Evolutionary conservation across 495 filamentous ascomycete genomes (phyloP), one percentile per base, ranked within the genome.

Genomic region (Penicillium desertorum): DNA sequence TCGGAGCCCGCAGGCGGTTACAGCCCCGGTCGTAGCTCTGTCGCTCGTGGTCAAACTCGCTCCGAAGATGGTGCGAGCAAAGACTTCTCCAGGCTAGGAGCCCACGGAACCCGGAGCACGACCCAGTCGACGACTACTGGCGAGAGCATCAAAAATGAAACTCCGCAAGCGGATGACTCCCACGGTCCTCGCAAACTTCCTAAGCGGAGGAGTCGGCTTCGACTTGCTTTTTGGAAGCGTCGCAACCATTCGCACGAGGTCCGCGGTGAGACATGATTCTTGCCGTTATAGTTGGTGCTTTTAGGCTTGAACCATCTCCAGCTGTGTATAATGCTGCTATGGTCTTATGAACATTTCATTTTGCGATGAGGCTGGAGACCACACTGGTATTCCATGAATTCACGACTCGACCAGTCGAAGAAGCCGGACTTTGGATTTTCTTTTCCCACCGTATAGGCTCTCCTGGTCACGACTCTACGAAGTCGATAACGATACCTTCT

Each of bases 171-270:
- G 27, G 67, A 68, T 20, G 70, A 69, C n/a, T 54, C 58, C 19
- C 30, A 47, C 22, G 67, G 62, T 49, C 46, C 53, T 19, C 56
- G 65, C 27, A 63, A 63, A 48, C 64, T 77, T 32, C 68, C 69
- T 19, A 77, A 77, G 51, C 68, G 70, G 23, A 68, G 70, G 44
- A 79, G 76, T 61, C 71, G 76, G 27, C 64, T 79, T 19, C 69
- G 76, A 32, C 63, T 79, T 45, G 76, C 76, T 29, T 79, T 79
- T 51, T 79, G 76, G 76, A 75, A 69, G 50, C 76, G 76, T 25
- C 73, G 69, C 41, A 62, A 61, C 48, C 67, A 71, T 51, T 69
- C 70, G 36, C 68, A 70, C 20, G 74, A 77, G 52, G 61, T 77
- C 39, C 69, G 67, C 25, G 71, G 73, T 44, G 74, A 74, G 45